Percentiles rank a stretch among this genome's conserved stretches.
Evolutionary conservation across 23 red algal genomes (phyloP).

Genomic region (Pyropia haitanensis): DNA sequence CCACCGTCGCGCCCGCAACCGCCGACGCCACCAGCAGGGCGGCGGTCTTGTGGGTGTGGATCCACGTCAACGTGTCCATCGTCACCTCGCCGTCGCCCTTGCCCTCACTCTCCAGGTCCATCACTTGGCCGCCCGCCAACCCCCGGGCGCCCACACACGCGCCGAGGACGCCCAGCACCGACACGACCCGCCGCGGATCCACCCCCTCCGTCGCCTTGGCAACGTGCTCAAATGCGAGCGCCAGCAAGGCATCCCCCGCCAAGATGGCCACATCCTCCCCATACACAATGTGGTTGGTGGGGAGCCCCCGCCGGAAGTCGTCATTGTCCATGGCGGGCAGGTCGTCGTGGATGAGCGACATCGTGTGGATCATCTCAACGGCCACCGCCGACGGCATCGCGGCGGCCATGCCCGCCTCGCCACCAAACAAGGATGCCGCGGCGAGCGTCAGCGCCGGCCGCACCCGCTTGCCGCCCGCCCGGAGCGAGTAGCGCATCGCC

Average conservation of each 20-base stretch:
- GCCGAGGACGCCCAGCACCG: slow-evolving; percentile 51
- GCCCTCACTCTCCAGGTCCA: slow-evolving; percentile 86
- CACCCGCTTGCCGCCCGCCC: slow-evolving; percentile 89
- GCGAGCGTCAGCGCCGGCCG: slow-evolving; percentile 82
- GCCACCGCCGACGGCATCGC: slow-evolving; percentile 90
- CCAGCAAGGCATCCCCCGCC: slow-evolving; percentile 87
- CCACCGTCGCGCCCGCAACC: slow-evolving; percentile 78
- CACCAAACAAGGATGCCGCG: slow-evolving; percentile 81
- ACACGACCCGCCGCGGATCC: slow-evolving; percentile 41
- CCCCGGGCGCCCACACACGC: slow-evolving; percentile 71
- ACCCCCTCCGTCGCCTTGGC: slow-evolving; percentile 56
- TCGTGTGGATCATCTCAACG: slow-evolving; percentile 98
- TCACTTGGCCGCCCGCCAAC: slow-evolving; percentile 87
- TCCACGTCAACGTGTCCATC: slow-evolving; percentile 76
- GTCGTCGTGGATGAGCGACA: slow-evolving; percentile 98
- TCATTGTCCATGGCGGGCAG: slow-evolving; percentile 98
- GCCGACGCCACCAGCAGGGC: slow-evolving; percentile 69
- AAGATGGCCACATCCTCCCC: slow-evolving; percentile 98
- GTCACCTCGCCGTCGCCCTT: slow-evolving; percentile 35
- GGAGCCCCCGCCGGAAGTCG: slow-evolving; percentile 77
- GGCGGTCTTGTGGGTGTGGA: slow-evolving; percentile 96
- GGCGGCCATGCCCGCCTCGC: slow-evolving; percentile 1
- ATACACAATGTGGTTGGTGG: slow-evolving; percentile 88
- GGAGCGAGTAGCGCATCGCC: slow-evolving; percentile 87
- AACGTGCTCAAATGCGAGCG: slow-evolving; percentile 81